Evolutionary conservation across 2,329 filamentous ascomycete species (phyloP), one percentile per base, ranked within the genome.

Genomic region (Aspergillus tanneri): DNA sequence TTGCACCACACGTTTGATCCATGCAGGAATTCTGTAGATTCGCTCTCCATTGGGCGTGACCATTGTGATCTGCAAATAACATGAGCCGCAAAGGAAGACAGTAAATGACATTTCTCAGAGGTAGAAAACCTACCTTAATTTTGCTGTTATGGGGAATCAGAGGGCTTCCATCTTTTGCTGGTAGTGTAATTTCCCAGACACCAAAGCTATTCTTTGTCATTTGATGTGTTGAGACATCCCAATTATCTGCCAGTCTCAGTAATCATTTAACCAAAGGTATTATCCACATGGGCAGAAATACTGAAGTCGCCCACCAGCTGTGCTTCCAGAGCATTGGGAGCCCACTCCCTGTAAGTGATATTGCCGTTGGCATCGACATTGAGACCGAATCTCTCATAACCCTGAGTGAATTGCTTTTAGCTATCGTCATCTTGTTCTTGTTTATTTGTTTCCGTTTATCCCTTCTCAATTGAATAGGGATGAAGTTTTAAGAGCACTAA

Each of bases 1-100:
- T 71, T 99, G 93, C 0, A 92, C 96, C 43, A 96, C 93, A 63
- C 95, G 90, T 67, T 86, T 96, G 76, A 97, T 97, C 93, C 93
- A 99, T 22, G 90, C 89, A 21, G 93, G 93, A 43, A 99, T 76
- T 58, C 92, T 84, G 73, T 97, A 92, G 59, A 92, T 83, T 58
- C 86, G 82, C 66, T 93, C 86, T 50, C 90, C 88, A 28, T 77
- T 84, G 10, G 88, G 89, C 8, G 89, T 80, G 41, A 88, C 83
- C 70, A 99, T 81, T 7, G 91, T 88, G 55, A 96, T 88, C 90
- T 95, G 32, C 21, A 38, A 11, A 11, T 28, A 30, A 47, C 34
- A 44, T 34, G 14, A 34, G 30, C 16, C 30, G 16, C 14, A 16
- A 34, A 10, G 14, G 12, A 34, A 18, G 24, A 11, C 6, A 25